These are phyloP conservation scores for Trichoderma atroviride DNA, from an alignment of 2,329 filamentous ascomycete genomes.

Conservation along the genomic window DNA sequence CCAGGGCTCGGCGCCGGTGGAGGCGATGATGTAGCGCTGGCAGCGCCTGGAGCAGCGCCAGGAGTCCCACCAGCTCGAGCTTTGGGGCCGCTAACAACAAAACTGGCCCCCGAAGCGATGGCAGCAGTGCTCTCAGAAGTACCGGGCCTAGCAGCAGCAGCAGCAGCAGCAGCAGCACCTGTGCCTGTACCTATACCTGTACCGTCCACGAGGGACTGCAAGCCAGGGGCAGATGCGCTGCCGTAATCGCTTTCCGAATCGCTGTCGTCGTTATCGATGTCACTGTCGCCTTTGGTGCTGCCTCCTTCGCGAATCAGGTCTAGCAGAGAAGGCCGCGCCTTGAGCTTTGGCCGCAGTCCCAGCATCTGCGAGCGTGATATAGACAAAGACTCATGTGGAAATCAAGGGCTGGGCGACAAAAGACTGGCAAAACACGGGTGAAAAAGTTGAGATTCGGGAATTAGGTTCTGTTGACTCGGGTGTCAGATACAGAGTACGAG, in stretches of 20 bases:
- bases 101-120: constrained; percentile 12
- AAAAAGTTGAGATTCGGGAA: background rate
- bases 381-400: background rate
- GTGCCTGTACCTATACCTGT: background rate
- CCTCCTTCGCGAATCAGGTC: constrained; percentile 49
- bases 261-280: constrained; percentile 1
- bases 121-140: background rate
- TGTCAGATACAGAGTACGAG: background rate
- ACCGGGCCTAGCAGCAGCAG: background rate
- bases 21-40: constrained; percentile 41
- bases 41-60: constrained; percentile 8
- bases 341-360: constrained; percentile 53
- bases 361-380: constrained; percentile 46
- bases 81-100: constrained; percentile 1
- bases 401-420: background rate
- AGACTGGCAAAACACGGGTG: background rate
- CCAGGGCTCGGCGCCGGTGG: constrained; percentile 32
- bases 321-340: constrained; percentile 57
- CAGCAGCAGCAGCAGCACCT: background rate
- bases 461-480: background rate
- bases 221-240: constrained; percentile 12
- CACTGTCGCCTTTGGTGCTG: constrained; percentile 35
- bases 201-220: background rate
- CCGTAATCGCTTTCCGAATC: constrained; percentile 11
- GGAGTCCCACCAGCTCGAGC: background rate